Evolutionary conservation across 768 basidiomycete genomes (phyloP).

Genomic region (Cystofilobasidium macerans): DNA sequence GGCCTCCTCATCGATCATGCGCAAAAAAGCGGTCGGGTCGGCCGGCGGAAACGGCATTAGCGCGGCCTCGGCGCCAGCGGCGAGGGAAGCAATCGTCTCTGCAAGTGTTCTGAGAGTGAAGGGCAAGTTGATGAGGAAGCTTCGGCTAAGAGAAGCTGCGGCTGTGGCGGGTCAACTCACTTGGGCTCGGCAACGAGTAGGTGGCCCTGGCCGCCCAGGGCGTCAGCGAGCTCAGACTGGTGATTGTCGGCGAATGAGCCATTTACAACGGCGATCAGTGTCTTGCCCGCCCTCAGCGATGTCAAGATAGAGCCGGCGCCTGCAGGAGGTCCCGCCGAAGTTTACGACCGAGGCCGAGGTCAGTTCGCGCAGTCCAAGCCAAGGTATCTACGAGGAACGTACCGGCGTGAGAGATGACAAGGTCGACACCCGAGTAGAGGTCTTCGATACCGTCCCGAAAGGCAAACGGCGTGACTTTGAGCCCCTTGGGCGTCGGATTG

Average conservation of each 20-base stretch:
- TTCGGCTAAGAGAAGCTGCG: not conserved
- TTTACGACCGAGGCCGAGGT: not conserved
- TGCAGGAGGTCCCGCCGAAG: slow-evolving; percentile 34
- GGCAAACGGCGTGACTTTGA: slow-evolving; percentile 56
- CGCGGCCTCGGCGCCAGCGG: not conserved
- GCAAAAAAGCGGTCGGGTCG: not conserved
- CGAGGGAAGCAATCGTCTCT: not conserved
- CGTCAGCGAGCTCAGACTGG: slow-evolving; percentile 73
- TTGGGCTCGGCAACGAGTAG: slow-evolving; percentile 48
- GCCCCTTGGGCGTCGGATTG: slow-evolving; percentile 35
- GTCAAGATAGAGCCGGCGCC: slow-evolving; percentile 93
- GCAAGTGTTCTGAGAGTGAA: not conserved
- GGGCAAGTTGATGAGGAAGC: not conserved
- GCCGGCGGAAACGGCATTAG: not conserved
- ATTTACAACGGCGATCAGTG: slow-evolving; percentile 81
- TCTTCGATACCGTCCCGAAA: slow-evolving; percentile 63
- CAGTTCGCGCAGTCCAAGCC: not conserved
- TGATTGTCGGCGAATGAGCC: slow-evolving; percentile 81
- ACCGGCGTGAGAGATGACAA: slow-evolving; percentile 94
- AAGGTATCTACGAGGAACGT: slow-evolving; percentile 28
- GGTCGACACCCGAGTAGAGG: slow-evolving; percentile 55
- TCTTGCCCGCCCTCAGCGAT: slow-evolving; percentile 60
- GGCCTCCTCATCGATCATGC: not conserved
- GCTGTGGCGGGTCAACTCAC: slow-evolving; percentile 43
- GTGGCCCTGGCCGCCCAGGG: slow-evolving; percentile 51